phyloP scores from a whole-genome alignment of 192 early-diverging fungal species.

The Tieghemiomyces parasiticus region DNA sequence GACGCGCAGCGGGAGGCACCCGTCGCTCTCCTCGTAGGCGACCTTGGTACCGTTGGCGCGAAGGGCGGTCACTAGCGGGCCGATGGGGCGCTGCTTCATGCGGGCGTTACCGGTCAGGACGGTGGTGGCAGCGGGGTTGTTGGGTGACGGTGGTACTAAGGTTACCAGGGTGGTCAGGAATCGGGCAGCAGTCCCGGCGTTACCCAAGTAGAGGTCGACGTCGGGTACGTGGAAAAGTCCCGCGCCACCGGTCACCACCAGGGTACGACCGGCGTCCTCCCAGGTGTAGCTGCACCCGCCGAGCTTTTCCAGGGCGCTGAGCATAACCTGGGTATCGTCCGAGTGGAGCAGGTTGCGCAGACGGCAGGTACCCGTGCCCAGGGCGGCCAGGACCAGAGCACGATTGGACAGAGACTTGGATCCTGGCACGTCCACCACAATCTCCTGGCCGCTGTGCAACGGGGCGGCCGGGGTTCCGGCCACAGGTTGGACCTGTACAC shows the following conservation, averaged over 20 bases:
- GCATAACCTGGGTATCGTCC: conserved; percentile 97
- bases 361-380: conserved; percentile 67
- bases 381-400: conserved; percentile 77
- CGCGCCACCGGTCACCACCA: conserved; percentile 63
- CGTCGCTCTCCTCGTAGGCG: conserved; percentile 59
- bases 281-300: conserved; percentile 74
- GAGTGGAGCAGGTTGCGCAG: conserved; percentile 84
- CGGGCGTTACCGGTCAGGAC: conserved; percentile 89
- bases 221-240: conserved; percentile 60
- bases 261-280: conserved; percentile 84
- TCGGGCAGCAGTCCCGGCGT: conserved; percentile 92
- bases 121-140: conserved; percentile 20
- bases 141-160: conserved; percentile 35
- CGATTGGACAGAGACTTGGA: conserved; percentile 98
- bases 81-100: conserved; percentile 95
- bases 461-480: conserved; percentile 9
- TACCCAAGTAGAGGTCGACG: conserved; percentile 81
- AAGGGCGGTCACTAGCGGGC: conserved; percentile 74
- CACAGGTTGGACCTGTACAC: conserved; percentile 49
- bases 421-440: conserved; percentile 56
- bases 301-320: conserved; percentile 76
- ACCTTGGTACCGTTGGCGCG: conserved; percentile 63
- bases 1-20: conserved; percentile 78
- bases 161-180: conserved; percentile 84
- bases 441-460: conserved; percentile 19